phyloP scores from a whole-genome alignment of 225 moss, liverwort and hornwort species.

The Rhytidiadelphus loreus region DNA sequence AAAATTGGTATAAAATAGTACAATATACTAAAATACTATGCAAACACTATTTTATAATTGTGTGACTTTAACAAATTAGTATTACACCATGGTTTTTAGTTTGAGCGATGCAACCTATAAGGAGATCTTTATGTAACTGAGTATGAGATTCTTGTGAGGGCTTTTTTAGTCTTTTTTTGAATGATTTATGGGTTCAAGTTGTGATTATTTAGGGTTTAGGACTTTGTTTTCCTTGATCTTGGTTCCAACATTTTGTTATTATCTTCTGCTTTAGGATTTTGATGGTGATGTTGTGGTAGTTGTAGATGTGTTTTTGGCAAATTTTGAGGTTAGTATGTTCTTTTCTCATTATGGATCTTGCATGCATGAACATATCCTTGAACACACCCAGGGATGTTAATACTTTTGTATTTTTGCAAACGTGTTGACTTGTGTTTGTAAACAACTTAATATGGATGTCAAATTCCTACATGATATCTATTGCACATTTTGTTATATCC shows the following conservation, averaged over 20 bases:
- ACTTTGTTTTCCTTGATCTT: too few species aligned
- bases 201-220: too few species aligned
- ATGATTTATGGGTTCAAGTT: too few species aligned
- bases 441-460: neutral
- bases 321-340: neutral
- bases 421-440: neutral
- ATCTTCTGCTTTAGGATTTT: neutral
- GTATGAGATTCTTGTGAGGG: neutral
- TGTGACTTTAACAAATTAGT: neutral
- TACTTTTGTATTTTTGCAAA: neutral
- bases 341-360: neutral
- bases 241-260: too few species aligned
- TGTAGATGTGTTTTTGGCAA: neutral
- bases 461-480: neutral
- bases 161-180: too few species aligned
- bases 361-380: neutral
- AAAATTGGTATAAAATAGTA: neutral
- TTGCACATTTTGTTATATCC: rapidly evolving
- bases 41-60: neutral
- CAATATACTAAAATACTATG: neutral
- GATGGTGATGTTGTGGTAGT: rapidly evolving
- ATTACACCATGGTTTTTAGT: neutral
- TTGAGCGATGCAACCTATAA: rapidly evolving
- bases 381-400: neutral
- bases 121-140: neutral